A percentile compares a stretch with the other conserved stretches of the same genome.
phyloP scores from a whole-genome alignment of 2,329 filamentous ascomycete genomes.

The Lojkania enalia region DNA sequence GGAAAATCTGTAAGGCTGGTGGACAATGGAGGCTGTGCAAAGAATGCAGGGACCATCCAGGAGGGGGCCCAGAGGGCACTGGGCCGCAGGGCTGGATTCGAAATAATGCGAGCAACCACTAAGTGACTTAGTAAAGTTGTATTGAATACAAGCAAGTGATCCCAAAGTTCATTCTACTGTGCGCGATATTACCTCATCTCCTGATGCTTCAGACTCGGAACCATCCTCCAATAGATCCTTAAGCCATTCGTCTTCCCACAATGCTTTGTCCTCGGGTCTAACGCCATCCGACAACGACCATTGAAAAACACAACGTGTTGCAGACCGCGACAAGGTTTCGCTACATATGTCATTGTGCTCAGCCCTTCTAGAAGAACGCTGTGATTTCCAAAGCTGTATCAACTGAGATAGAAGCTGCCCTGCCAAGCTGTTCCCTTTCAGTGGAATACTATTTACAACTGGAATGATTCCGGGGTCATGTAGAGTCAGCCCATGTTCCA shows the following conservation, averaged over 20 bases:
- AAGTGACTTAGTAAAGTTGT: not conserved
- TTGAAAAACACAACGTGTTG: not conserved
- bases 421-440: not conserved
- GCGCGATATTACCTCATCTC: not conserved
- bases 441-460: not conserved
- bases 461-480: not conserved
- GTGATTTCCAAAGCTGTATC: not conserved
- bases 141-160: not conserved
- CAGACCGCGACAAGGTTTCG: not conserved
- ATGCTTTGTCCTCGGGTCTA: not conserved
- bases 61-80: not conserved
- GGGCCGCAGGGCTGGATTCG: slow-evolving; percentile 1
- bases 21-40: slow-evolving; percentile 3
- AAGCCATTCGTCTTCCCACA: not conserved
- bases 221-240: not conserved
- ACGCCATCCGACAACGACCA: not conserved
- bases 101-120: not conserved
- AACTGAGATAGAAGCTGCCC: not conserved
- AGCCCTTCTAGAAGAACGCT: not conserved
- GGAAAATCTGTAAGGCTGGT: slow-evolving; percentile 1
- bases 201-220: not conserved
- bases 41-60: slow-evolving; percentile 3
- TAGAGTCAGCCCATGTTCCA: not conserved
- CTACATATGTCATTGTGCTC: not conserved
- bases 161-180: not conserved